These are phyloP conservation scores for Pisolithus marmoratus DNA, from an alignment of 768 basidiomycete genomes.

Conservation along the genomic window DNA sequence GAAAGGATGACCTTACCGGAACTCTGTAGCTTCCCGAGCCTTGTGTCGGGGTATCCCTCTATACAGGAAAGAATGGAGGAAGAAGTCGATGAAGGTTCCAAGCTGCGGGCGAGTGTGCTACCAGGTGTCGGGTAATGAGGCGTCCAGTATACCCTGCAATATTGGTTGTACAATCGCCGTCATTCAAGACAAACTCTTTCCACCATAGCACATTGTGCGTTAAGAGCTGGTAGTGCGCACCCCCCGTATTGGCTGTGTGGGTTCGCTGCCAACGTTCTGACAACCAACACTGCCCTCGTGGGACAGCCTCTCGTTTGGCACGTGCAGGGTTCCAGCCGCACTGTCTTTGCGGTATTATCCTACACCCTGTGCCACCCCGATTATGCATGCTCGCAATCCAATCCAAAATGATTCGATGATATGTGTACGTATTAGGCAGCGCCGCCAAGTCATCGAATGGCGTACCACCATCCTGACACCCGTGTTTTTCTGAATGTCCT, in stretches of 20 bases:
- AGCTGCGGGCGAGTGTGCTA: constrained; percentile 59
- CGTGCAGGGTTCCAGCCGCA: too few species aligned
- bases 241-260: constrained; percentile 40
- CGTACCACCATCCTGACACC: too few species aligned
- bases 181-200: not conserved
- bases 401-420: too few species aligned
- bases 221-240: constrained; percentile 59
- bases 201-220: not conserved
- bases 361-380: too few species aligned
- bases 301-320: too few species aligned
- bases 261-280: not conserved
- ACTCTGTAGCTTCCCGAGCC: constrained; percentile 16
- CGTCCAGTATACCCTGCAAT: constrained; percentile 60
- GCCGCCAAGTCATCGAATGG: too few species aligned
- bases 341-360: too few species aligned
- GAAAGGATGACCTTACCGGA: constrained; percentile 29
- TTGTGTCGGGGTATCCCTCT: constrained; percentile 25
- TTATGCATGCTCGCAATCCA: too few species aligned
- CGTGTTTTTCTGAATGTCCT: too few species aligned
- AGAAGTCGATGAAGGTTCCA: constrained; percentile 39
- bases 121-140: constrained; percentile 63
- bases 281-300: too few species aligned
- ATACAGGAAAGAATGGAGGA: constrained; percentile 13
- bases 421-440: too few species aligned
- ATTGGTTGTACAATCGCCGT: not conserved